Evolutionary conservation across 2,329 filamentous ascomycete species (phyloP), one percentile per base, ranked within the genome.

Genomic region (Rhinocladiella mackenziei): DNA sequence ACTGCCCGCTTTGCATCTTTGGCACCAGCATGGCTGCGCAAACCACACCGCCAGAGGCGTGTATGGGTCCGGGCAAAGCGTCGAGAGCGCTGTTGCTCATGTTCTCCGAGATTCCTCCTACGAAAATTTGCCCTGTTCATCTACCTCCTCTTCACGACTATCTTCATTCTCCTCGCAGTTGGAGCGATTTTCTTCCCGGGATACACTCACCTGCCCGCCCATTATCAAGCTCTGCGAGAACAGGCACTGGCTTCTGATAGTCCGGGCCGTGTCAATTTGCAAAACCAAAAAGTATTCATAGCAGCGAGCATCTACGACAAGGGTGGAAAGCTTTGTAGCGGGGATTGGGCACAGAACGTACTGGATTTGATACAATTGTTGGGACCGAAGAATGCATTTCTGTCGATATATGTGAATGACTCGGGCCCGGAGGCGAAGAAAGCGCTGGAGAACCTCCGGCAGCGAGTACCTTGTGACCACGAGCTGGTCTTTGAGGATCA

Each of bases 381-480:
- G 26, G 84, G 84, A 0, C 72, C 74, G 10, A 68, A 82, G 25
- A 84, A 86, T 56, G 78, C 83, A 2, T 85, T 80, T 58, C 63
- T 89, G 42, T 85, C 81, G 62, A 76, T 89, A 22, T 88, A 86
- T 61, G 84, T 86, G 59, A 84, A 85, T 56, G 78, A 84, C 58
- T 77, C 81, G 22, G 80, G 81, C 1, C 64, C 70, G 1, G 65
- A 69, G 20, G 80, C 78, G 11, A 70, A 69, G 44, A 61, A 65
- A 23, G 79, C 81, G 0, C 65, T 88, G 42, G 57, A 65, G 20
- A 62, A 66, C 2, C 71, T 87, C 33, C 70, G 73, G 42, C 58
- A 64, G n/a, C 69, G 67, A 42, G 63, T 77, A 11, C 60, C 65
- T 15, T 73, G 74, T 72, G 49, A 67, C 23, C 68, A 72, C 54